Evolutionary conservation across 345 rosid species (phyloP), one percentile per base, ranked within the genome.

Genomic region (Brassica carinata): DNA sequence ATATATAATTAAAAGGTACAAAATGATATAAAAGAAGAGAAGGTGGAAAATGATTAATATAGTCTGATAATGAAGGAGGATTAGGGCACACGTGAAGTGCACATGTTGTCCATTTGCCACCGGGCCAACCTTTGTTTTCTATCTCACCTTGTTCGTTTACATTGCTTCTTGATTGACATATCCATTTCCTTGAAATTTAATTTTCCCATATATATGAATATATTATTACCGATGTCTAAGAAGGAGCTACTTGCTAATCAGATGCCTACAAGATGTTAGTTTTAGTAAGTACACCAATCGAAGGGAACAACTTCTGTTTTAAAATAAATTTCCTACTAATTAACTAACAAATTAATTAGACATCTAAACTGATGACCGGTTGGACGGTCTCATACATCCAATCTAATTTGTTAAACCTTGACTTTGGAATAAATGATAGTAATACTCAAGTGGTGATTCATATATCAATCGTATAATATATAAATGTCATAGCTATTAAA

Each of bases 101-200:
- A 73, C 65, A 71, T 71, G 71, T 23, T 51, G 66, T 71, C 81
- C 76, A 78, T 23, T 23, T 64, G 65, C 64, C 23, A 30, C 34
- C 65, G 27, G 77, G 67, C 73, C 73, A 65, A 66, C 48, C 68
- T 72, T 79, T 40, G 82, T 79, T 53, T 67, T 79, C n/a, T 69
- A 55, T 4, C 63, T 14, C 75, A 61, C 31, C 59, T 5, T 58
- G 17, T 26, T 69, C 45, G 26, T 75, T 76, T 68, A 38, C 43
- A 36, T 31, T 19, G 71, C 61, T 51, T 72, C n/a, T 36, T 13
- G 81, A 64, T 71, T 71, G 53, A 30, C 57, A n/a, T 26, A 34
- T 31, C 43, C 2, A 2, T 15, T 30, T 18, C 23, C 29, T 64
- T 30, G 3, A 0, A 14, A 10, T 64, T 64, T 62, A 61, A 23